Evolutionary conservation across 2,329 filamentous ascomycete species (phyloP), one percentile per base, ranked within the genome.

Genomic region (Arachnomyces sp.): DNA sequence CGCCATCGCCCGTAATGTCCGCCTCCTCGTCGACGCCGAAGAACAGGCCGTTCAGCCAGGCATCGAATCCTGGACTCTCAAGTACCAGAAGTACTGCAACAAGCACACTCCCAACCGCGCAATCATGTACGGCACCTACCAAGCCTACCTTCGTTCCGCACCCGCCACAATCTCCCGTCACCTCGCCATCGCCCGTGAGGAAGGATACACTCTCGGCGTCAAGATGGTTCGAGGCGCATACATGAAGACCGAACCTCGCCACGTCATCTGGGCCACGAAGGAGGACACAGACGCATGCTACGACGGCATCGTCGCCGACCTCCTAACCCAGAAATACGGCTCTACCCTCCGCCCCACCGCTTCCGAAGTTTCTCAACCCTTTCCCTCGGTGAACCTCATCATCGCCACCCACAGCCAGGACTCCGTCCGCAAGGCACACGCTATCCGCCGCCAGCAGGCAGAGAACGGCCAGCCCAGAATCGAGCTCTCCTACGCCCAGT

Each of bases 401-500:
- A 69, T 79, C 38, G 76, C 76, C 31, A 76, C 75, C 0, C 76
- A 79, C 64, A 79, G 79, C 58, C 63, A 66, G 9, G 61, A 67
- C 34, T 74, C 73, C 3, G 69, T 78, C 33, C 56, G 61, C 32
- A 68, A 67, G 44, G 75, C 75, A 12, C 71, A 73, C 44, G 56
- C 58, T 17, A 51, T 70, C 25, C 64, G 64, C 25, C 52, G 57
- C 38, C 49, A 63, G 11, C 69, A 78, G 37, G 68, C 71, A 14
- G 58, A 59, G n/a, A 49, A 58, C 3, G 71, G 71, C 29, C 58
- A 66, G 48, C 55, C 58, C 35, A 56, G 60, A 30, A 59, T 67
- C 34, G 65, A 72, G 11, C 62, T 77, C 2, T 64, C 67, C 28
- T 88, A 86, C 59, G 84, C 84, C 2, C 89, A 95, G 65, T 75